These are phyloP conservation scores for Cryphonectria carpinicola DNA, from an alignment of 2,329 filamentous ascomycete genomes.

Conservation along the genomic window DNA sequence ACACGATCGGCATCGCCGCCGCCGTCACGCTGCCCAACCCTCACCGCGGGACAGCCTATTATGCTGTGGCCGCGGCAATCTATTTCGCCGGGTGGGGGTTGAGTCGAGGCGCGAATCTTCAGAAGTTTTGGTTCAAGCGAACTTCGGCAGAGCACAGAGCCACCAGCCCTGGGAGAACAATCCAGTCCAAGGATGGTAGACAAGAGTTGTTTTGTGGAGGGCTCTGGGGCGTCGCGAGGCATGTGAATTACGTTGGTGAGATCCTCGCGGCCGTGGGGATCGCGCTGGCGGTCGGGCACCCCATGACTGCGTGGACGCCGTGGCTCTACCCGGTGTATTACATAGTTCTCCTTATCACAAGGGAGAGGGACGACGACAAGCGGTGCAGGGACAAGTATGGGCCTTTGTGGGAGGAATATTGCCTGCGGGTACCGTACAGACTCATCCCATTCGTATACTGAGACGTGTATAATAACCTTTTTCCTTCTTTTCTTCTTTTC, in stretches of 20 bases:
- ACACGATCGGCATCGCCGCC: conserved; percentile 11
- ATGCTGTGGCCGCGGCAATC: conserved; percentile 12
- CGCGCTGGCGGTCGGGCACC: conserved; percentile 19
- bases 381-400: conserved; percentile 26
- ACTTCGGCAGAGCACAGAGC: not conserved
- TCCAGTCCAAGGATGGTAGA: conserved; percentile 20
- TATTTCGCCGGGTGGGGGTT: conserved; percentile 21
- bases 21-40: conserved; percentile 16
- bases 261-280: conserved; percentile 24
- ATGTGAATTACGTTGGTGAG: conserved; percentile 26
- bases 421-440: conserved; percentile 21
- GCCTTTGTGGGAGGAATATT: conserved; percentile 24
- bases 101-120: conserved; percentile 22
- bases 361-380: conserved; percentile 24
- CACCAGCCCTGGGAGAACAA: not conserved
- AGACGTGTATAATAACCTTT: not conserved
- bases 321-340: conserved; percentile 27
- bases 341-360: conserved; percentile 12
- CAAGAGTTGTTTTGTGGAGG: conserved; percentile 24
- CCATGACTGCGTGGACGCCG: conserved; percentile 3
- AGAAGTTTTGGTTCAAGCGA: conserved; percentile 25
- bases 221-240: conserved; percentile 22
- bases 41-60: conserved; percentile 2
- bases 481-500: not conserved
- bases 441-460: conserved; percentile 24